These are phyloP conservation scores for Globisporangium abappressorium DNA, from an alignment of 352 stramenopile genomes.

Conservation along the genomic window DNA sequence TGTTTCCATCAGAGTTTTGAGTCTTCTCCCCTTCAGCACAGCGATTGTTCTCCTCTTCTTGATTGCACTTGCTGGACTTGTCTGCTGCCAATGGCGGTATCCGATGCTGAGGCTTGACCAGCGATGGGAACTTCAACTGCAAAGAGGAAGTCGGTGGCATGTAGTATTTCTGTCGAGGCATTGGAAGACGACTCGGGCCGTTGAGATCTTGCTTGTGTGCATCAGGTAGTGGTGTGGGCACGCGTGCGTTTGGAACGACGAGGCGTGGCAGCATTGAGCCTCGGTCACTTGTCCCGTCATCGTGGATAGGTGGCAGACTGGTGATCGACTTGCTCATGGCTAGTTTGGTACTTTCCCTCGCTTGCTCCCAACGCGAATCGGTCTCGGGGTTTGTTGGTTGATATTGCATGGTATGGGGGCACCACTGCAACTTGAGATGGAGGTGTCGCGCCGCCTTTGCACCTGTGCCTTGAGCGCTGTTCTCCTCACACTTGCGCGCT, in stretches of 20 bases:
- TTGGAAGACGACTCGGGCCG: slow-evolving; percentile 24
- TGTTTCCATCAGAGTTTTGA: slow-evolving; percentile 17
- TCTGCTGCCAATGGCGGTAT: neutral
- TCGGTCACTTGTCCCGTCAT: neutral
- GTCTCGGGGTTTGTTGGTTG: slow-evolving; percentile 2
- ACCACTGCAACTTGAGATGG: neutral
- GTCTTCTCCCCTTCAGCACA: slow-evolving; percentile 8
- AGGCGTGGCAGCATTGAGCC: slow-evolving; percentile 6
- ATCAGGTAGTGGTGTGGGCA: slow-evolving; percentile 3
- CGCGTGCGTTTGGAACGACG: neutral
- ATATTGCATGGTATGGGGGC: slow-evolving; percentile 1
- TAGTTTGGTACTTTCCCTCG: neutral
- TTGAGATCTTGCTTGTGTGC: slow-evolving; percentile 7
- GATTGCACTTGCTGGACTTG: slow-evolving; percentile 26
- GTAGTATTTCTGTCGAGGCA: slow-evolving; percentile 19
- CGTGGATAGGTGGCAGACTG: slow-evolving; percentile 12
- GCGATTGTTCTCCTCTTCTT: slow-evolving; percentile 31
- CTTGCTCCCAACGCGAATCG: slow-evolving; percentile 13
- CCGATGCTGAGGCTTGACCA: slow-evolving; percentile 30
- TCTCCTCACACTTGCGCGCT: neutral
- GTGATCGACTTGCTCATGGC: neutral
- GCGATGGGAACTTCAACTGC: slow-evolving; percentile 38
- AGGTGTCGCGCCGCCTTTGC: neutral
- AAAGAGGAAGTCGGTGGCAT: slow-evolving; percentile 12
- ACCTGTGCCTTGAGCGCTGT: neutral